Base-by-base conservation (phyloP, 1,139 yeast species). In the Pichia sp. region DNA sequence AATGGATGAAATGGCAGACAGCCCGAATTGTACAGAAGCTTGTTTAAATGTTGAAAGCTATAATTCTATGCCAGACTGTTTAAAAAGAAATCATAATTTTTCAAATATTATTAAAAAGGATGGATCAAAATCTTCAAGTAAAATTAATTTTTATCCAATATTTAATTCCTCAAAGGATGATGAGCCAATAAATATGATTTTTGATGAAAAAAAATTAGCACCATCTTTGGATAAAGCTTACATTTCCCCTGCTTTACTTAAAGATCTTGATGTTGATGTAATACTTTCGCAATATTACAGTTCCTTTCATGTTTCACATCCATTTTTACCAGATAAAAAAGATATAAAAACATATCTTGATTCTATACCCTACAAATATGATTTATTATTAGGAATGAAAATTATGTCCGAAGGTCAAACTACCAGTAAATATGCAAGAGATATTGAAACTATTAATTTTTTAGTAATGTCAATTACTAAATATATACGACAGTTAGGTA, bases 401-500 rank as follows among this genome's bases (percentile, higher is more conserved):
- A 53, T 73, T 3, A 59, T 73, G 25, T 72, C 70, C 1, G 77
- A 71, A 41, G 78, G 78, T 4, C 73, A 71, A 49, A 56, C 65
- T 4, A 48, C 63, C 4, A 46, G 58, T 1, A 52, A 56, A 27
- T 68, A 64, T 42, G 51, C 69, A 4, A 60, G 55, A 42, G 68
- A 68, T 50, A 62, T 58, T 6, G 66, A 67, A 37, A 67, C 68
- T 30, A 59, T 70, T 26, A 65, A 63, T 45, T 65, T 63, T 42
- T 53, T 69, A 24, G 60, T 72, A 1, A 63, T 61, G 32, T 65
- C 70, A 36, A 54, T 72, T 4, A 50, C 65, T 2, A 65, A 62
- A 39, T 65, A 65, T 39, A 58, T 70, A 4, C 63, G 67, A 31
- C 60, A 65, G 41, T 57, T 68, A 9, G 66, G 67, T 16, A 62